Conservation (phyloP, 768 basidiomycete species). For the Tulasnella sp. region DNA sequence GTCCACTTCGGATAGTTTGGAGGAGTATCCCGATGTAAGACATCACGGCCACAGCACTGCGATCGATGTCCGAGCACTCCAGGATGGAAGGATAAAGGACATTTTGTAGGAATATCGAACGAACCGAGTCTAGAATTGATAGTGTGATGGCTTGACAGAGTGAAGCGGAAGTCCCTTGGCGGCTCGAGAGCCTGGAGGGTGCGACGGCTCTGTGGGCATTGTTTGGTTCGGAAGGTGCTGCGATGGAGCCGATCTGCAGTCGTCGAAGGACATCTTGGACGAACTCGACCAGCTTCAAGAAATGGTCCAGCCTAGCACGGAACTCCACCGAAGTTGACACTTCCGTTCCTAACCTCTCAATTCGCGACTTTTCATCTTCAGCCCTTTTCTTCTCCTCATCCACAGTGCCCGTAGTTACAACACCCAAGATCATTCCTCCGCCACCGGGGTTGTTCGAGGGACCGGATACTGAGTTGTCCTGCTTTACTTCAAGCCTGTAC, state of each 20-base stretch:
- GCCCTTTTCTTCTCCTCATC: slow-evolving; percentile 38
- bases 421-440: slow-evolving; percentile 60
- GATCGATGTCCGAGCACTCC: slow-evolving; percentile 85
- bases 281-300: slow-evolving; percentile 85
- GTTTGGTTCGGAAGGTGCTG: slow-evolving; percentile 35
- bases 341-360: slow-evolving; percentile 57
- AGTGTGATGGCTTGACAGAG: slow-evolving; percentile 56
- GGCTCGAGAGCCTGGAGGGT: too few species aligned
- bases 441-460: slow-evolving; percentile 25
- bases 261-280: slow-evolving; percentile 77
- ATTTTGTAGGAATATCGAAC: slow-evolving; percentile 82
- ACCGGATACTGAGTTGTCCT: slow-evolving; percentile 7
- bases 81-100: slow-evolving; percentile 87
- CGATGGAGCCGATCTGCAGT: not conserved
- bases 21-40: slow-evolving; percentile 89
- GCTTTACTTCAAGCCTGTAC: slow-evolving; percentile 64
- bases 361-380: slow-evolving; percentile 40
- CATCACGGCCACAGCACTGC: slow-evolving; percentile 94
- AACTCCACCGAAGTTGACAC: slow-evolving; percentile 67
- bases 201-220: slow-evolving; percentile 53
- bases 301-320: slow-evolving; percentile 70
- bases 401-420: slow-evolving; percentile 31
- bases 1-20: slow-evolving; percentile 52
- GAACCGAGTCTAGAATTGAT: slow-evolving; percentile 72
- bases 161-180: too few species aligned